phyloP scores from a whole-genome alignment of 169 alveolate genomes.

The Cryptosporidium ubiquitum region DNA sequence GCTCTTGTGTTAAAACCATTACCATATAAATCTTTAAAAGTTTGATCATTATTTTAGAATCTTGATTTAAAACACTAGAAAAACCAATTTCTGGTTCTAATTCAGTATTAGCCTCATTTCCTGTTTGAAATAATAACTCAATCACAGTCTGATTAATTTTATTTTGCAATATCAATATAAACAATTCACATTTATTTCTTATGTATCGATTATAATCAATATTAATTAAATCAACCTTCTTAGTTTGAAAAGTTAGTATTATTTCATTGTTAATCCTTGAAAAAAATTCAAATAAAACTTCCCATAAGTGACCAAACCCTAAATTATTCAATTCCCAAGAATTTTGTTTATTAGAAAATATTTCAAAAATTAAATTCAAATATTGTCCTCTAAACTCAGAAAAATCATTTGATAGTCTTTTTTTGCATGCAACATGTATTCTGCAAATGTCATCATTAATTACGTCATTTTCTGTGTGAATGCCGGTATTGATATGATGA shows the following conservation, averaged over 20 bases:
- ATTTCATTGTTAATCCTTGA: not conserved
- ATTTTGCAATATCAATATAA: conserved; percentile 6
- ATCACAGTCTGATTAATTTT: not conserved
- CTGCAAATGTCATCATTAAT: not conserved
- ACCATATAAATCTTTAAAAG: not conserved
- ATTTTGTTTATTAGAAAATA: not conserved
- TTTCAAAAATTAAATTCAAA: not conserved
- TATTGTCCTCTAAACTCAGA: not conserved
- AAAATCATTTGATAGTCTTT: not conserved
- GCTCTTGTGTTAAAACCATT: not conserved
- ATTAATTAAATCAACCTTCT: not conserved
- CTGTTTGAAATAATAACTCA: not conserved
- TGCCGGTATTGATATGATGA: not conserved
- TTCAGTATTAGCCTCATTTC: not conserved
- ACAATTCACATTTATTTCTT: not conserved
- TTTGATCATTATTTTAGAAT: not conserved
- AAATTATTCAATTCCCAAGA: not conserved
- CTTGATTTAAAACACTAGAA: too few species aligned
- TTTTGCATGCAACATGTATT: not conserved
- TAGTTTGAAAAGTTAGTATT: not conserved
- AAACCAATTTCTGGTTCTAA: not conserved
- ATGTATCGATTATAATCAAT: not conserved
- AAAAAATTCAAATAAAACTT: not conserved
- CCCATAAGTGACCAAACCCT: not conserved
- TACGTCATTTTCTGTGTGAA: conserved; percentile 10